phyloP scores from a whole-genome alignment of 2,329 filamentous ascomycete genomes.

The Paracamarosporium sp. region DNA sequence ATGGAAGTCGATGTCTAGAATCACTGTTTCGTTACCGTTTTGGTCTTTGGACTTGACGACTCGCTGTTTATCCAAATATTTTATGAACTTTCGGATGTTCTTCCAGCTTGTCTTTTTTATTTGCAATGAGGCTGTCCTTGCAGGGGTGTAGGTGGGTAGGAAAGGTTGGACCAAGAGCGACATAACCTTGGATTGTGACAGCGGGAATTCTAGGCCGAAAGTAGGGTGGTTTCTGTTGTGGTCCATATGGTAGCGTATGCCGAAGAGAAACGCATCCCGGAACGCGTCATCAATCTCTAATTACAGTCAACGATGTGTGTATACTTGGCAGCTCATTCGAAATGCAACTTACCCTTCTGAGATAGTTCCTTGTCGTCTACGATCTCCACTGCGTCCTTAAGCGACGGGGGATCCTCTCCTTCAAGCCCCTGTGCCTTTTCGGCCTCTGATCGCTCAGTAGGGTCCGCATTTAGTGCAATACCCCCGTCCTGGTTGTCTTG shows the following conservation, averaged over 20 bases:
- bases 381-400: conserved; percentile 41
- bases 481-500: conserved; percentile 58
- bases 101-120: conserved; percentile 77
- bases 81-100: conserved; percentile 73
- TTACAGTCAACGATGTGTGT: conserved; percentile 12
- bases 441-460: conserved; percentile 37
- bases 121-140: conserved; percentile 64
- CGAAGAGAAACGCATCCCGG: conserved; percentile 68
- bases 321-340: background rate
- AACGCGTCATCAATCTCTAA: conserved; percentile 72
- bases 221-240: conserved; percentile 59
- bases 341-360: conserved; percentile 57
- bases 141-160: conserved; percentile 64
- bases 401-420: conserved; percentile 41
- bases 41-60: conserved; percentile 71
- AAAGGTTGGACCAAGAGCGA: conserved; percentile 71
- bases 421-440: conserved; percentile 41
- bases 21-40: conserved; percentile 68
- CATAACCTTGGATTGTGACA: conserved; percentile 69
- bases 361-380: conserved; percentile 60
- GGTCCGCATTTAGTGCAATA: conserved; percentile 34
- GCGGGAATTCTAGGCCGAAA: conserved; percentile 66
- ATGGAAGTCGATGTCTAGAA: conserved; percentile 70
- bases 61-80: conserved; percentile 68
- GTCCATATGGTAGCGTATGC: conserved; percentile 65